These are phyloP conservation scores for Aegilops tauschii DNA, from an alignment of 176 grass and related monocot species.

Conservation along the genomic window DNA sequence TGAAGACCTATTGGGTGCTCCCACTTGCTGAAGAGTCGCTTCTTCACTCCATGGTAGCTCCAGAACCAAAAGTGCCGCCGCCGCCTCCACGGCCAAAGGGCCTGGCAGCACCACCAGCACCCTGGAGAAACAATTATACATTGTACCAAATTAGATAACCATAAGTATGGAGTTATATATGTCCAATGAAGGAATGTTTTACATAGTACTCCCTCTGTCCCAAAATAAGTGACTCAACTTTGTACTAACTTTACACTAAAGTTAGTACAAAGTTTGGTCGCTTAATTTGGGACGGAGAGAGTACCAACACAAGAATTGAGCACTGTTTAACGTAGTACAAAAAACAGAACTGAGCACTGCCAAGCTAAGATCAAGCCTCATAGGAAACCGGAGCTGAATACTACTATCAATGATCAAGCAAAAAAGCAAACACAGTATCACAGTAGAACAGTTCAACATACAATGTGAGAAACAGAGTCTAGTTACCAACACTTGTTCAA, in stretches of 20 bases:
- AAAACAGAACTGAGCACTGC: background rate
- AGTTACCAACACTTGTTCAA: background rate
- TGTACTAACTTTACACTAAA: too few relatives aligned
- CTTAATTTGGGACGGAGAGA: too few relatives aligned
- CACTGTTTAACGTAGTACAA: too few relatives aligned
- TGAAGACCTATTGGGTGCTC: background rate
- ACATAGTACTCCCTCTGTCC: too few relatives aligned
- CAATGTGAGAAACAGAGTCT: too few relatives aligned
- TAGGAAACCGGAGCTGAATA: background rate
- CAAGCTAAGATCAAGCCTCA: background rate
- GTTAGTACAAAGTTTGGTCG: too few relatives aligned
- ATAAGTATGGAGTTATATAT: too few relatives aligned
- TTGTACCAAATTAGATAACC: background rate
- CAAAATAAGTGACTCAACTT: too few relatives aligned
- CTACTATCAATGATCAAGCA: background rate
- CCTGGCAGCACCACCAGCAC: slow-evolving; percentile 51
- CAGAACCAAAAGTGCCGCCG: slow-evolving; percentile 40
- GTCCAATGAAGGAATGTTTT: too few relatives aligned
- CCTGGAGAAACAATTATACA: slow-evolving; percentile 24
- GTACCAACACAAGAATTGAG: too few relatives aligned
- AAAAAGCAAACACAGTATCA: background rate
- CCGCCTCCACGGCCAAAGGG: slow-evolving; percentile 82
- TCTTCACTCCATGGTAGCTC: slow-evolving; percentile 75
- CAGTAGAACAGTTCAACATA: background rate
- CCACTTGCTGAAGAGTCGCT: slow-evolving; percentile 18